phyloP scores from a whole-genome alignment of 2,329 filamentous ascomycete species.

The Colletotrichum sp. region DNA sequence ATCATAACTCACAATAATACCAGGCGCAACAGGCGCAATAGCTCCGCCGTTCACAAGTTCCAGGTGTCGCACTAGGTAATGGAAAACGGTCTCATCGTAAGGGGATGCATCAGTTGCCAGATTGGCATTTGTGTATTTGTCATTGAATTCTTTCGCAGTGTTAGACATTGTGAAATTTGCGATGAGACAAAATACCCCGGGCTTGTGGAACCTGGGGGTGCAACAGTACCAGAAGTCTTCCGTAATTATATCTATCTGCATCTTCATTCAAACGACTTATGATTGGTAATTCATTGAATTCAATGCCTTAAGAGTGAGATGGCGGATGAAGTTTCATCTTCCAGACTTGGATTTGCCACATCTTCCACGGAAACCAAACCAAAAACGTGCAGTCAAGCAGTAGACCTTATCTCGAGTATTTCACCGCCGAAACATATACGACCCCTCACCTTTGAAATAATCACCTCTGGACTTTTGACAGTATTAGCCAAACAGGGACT shows the following conservation, averaged over 20 bases:
- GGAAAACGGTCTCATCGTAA: neutral
- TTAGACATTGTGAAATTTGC: neutral
- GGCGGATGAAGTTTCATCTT: neutral
- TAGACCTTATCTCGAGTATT: neutral
- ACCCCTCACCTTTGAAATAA: accelerated
- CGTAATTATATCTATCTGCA: neutral
- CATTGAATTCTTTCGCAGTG: neutral
- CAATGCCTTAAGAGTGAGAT: neutral
- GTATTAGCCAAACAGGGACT: neutral
- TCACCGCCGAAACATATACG: neutral
- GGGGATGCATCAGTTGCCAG: neutral
- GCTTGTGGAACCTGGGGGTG: neutral
- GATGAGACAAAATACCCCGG: neutral
- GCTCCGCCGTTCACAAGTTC: neutral
- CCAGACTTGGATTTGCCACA: neutral
- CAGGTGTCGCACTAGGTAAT: neutral
- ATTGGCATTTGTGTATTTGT: neutral
- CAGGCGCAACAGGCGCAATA: neutral
- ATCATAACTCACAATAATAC: neutral
- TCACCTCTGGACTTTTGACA: accelerated
- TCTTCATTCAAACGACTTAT: neutral
- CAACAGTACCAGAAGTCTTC: neutral
- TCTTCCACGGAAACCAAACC: neutral
- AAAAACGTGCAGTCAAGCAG: neutral
- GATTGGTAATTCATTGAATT: neutral